Evolutionary conservation across 2,329 filamentous ascomycete genomes (phyloP).

Genomic region (Sporothrix dimorphospora): DNA sequence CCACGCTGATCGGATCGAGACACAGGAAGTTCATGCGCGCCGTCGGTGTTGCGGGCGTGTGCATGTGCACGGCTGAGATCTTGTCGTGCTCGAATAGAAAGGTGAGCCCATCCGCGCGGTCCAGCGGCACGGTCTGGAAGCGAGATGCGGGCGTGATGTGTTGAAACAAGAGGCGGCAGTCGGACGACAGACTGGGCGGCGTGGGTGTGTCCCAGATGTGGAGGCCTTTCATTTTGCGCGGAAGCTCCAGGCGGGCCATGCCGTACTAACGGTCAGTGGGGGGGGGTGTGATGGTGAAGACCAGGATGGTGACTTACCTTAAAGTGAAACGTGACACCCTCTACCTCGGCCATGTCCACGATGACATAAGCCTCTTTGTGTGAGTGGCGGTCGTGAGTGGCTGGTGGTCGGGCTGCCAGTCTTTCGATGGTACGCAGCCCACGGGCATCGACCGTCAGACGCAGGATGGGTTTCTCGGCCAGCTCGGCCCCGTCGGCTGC

Average conservation of each 20-base stretch:
- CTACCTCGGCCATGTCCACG: background rate
- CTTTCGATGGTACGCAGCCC: background rate
- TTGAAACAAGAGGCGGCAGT: background rate
- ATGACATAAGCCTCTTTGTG: slow-evolving; percentile 1
- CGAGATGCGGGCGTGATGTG: background rate
- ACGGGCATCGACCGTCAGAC: background rate
- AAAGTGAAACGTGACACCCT: background rate
- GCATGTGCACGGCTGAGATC: background rate
- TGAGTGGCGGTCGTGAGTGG: background rate
- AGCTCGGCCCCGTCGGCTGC: background rate
- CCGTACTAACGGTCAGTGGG: background rate
- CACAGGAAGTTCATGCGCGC: background rate
- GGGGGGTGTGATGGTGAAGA: background rate
- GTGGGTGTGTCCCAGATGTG: slow-evolving; percentile 22
- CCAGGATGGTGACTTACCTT: background rate
- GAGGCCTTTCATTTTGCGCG: background rate
- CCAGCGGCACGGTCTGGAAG: background rate
- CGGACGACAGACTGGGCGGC: background rate
- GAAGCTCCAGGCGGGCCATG: slow-evolving; percentile 18
- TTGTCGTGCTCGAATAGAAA: background rate
- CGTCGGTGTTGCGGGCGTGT: slow-evolving; percentile 4
- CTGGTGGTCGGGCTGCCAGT: background rate
- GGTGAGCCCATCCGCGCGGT: background rate
- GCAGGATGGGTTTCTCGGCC: background rate
- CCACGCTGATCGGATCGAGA: background rate